A percentile compares a stretch with the other conserved stretches of the same genome.
These are phyloP conservation scores for Tetrapisispora pingtungensis DNA, from an alignment of 805 yeast species.

Conservation along the genomic window DNA sequence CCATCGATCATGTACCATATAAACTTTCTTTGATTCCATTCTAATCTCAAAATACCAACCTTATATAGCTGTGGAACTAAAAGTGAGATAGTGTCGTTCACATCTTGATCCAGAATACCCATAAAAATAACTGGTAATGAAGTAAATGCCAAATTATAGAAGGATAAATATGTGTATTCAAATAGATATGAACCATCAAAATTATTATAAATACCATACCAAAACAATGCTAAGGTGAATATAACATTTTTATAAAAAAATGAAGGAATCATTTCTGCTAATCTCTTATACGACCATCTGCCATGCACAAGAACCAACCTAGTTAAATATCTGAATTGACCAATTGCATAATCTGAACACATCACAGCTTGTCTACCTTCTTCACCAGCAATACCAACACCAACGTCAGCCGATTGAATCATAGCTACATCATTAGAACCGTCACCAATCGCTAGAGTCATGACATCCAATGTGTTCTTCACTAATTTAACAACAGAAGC, in stretches of 20 bases:
- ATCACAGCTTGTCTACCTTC: constrained; percentile 85
- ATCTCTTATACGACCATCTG: constrained; percentile 75
- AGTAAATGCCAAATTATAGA: constrained; percentile 75
- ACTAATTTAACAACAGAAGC: constrained; percentile 73
- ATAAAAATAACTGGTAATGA: constrained; percentile 70
- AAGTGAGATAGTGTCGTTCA: constrained; percentile 54
- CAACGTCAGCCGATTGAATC: constrained; percentile 83
- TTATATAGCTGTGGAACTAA: constrained; percentile 67
- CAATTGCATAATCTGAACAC: constrained; percentile 85
- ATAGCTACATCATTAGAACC: constrained; percentile 87
- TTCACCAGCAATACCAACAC: constrained; percentile 87
- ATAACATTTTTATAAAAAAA: constrained; percentile 74
- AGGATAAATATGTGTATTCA: constrained; percentile 72
- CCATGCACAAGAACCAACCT: constrained; percentile 68
- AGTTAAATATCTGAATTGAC: constrained; percentile 66
- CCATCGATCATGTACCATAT: constrained; percentile 72
- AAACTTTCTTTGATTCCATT: constrained; percentile 62
- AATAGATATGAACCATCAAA: constrained; percentile 75
- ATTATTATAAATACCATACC: constrained; percentile 67
- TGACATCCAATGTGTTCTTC: constrained; percentile 62
- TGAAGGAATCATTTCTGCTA: constrained; percentile 75
- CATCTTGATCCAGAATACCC: constrained; percentile 78
- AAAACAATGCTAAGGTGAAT: constrained; percentile 63
- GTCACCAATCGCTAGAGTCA: constrained; percentile 84
- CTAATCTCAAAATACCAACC: constrained; percentile 62